Evolutionary conservation across 2,329 filamentous ascomycete species (phyloP), one percentile per base, ranked within the genome.

Genomic region (Lachnellula arida): DNA sequence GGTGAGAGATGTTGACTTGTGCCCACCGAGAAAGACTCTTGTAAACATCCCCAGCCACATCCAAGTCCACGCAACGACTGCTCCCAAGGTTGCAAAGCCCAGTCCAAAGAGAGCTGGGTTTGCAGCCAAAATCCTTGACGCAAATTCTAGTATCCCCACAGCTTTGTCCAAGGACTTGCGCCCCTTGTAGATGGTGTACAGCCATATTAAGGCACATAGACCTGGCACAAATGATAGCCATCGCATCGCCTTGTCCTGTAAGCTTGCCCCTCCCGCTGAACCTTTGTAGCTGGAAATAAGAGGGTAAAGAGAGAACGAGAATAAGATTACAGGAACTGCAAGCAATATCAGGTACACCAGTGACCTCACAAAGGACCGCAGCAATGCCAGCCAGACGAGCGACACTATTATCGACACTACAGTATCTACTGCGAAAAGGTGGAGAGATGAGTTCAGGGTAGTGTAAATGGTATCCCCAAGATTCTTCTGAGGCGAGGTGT

Each of bases 1-100:
- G 58, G 81, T 82, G 15, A 68, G 55, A 19, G 66, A 65, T n/a
- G 84, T 85, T 11, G 85, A 84, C 62, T 93, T 85, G 71, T 92
- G 88, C 0, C 94, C 94, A n/a, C 90, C 91, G 57, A 97, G 84
- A 72, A 99, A 99, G 56, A 97, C 86, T 46, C 91, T 83, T 7
- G 92, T 93, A 72, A 99, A 97, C 91, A 99, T 97, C 65, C 86
- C 85, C 63, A 97, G 84, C 94, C 94, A 99, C 6, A 89, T 72
- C 94, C 94, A 99, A 0, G 92, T 97, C 88, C 92, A 97, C 14
- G 84, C 75, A 9, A 97, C 88, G 44, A 96, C 87, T 25, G 86
- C 76, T 6, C 77, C 81, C 14, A 97, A 80, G 22, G 87, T 88
- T 11, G 80, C 84, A 66, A 97, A 87, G 2, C 94, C 94, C n/a